phyloP scores from a whole-genome alignment of 2,329 filamentous ascomycete species.

The Emmonsiellopsis sp. region DNA sequence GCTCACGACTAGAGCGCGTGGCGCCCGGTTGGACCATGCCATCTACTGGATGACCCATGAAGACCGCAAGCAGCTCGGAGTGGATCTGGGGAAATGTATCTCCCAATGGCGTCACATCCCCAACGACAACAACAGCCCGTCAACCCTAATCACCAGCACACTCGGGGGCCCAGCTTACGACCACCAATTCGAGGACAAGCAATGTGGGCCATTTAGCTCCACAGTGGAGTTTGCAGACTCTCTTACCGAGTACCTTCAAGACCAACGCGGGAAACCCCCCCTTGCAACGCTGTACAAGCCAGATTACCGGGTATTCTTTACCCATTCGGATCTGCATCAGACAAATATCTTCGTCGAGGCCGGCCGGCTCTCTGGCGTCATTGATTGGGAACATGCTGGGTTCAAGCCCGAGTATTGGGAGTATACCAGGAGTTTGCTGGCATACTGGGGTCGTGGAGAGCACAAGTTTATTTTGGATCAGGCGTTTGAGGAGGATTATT shows the following conservation, averaged over 20 bases:
- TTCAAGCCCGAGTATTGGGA: conserved; percentile 12
- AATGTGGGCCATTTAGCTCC: conserved; percentile 10
- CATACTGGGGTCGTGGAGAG: not conserved
- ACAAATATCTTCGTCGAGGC: conserved; percentile 7
- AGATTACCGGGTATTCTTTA: conserved; percentile 9
- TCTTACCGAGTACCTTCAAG: conserved; percentile 4
- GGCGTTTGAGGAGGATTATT: conserved; percentile 8
- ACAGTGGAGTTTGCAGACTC: conserved; percentile 8
- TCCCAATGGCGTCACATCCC: conserved; percentile 8
- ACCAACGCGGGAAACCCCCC: conserved; percentile 2
- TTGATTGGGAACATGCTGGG: conserved; percentile 9
- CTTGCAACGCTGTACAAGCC: conserved; percentile 8
- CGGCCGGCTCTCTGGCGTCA: conserved; percentile 6
- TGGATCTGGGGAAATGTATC: conserved; percentile 9
- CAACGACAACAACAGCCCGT: conserved; percentile 4
- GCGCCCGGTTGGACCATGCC: conserved; percentile 2
- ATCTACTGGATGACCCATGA: conserved; percentile 7
- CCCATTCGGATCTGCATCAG: conserved; percentile 9
- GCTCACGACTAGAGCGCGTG: conserved; percentile 9
- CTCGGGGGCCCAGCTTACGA: conserved; percentile 6
- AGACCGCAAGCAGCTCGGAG: conserved; percentile 9
- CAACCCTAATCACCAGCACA: conserved; percentile 5
- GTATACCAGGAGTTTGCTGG: conserved; percentile 4
- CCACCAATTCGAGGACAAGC: not conserved
- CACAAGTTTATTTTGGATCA: not conserved